Evolutionary conservation across 805 yeast species (phyloP).

Genomic region (Ogataea pini): DNA sequence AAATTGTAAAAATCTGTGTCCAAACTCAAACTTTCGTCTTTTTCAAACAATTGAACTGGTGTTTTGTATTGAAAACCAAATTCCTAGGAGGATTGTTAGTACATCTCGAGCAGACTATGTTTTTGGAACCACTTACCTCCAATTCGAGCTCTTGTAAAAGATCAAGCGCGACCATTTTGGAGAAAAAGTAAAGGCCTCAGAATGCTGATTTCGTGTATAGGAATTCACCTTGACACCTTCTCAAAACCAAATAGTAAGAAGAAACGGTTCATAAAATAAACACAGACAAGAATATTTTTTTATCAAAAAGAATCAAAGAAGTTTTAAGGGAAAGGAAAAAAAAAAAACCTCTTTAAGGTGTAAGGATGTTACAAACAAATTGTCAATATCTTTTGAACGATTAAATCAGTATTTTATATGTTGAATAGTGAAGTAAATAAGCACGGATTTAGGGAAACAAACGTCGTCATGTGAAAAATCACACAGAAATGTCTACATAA

Average conservation of each 20-base stretch:
- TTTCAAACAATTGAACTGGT: conserved; percentile 29
- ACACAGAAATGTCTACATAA: conserved; percentile 60
- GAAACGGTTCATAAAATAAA: background rate
- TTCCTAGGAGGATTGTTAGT: conserved; percentile 19
- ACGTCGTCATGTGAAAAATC: conserved; percentile 3
- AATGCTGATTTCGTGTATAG: background rate
- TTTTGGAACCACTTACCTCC: conserved; percentile 24
- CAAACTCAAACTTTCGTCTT: conserved; percentile 5
- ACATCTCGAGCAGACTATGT: background rate
- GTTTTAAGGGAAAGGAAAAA: too few species aligned
- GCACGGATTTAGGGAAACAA: conserved; percentile 6
- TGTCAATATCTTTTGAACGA: too few species aligned
- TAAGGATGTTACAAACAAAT: background rate
- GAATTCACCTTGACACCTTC: too few species aligned
- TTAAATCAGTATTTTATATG: background rate
- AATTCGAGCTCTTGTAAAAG: conserved; percentile 21
- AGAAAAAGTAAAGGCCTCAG: background rate
- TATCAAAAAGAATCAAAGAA: too few species aligned
- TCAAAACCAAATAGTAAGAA: background rate
- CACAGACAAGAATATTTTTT: background rate
- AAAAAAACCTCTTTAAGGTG: too few species aligned
- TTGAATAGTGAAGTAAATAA: conserved; percentile 3
- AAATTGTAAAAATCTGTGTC: conserved; percentile 16
- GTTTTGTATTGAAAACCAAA: conserved; percentile 34
- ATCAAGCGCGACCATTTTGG: conserved; percentile 5